Base-by-base conservation (phyloP, 2,329 filamentous ascomycete genomes). In the Curvularia hawaiiensis region DNA sequence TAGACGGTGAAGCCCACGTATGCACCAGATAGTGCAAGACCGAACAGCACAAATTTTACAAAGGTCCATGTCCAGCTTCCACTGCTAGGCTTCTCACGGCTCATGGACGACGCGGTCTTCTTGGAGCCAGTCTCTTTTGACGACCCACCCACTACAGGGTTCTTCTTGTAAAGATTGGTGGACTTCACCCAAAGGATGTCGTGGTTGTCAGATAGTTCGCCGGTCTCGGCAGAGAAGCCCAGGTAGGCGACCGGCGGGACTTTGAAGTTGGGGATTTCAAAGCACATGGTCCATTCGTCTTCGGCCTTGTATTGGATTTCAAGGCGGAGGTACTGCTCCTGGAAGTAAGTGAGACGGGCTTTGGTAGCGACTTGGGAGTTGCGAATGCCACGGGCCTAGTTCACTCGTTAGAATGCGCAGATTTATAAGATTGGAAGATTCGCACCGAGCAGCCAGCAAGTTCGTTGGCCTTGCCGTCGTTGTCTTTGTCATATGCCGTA, bases 201-300 rank as follows among this genome's bases (percentile, higher is more conserved):
- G 83, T 97, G 94, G 83, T 97, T 97, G 80, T 99, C 95, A 78
- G 88, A 92, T 65, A 99, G 86, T 81, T 99, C 94, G 72, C 95
- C 95, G 16, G 95, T 98, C 82, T 98, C 94, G 55, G 91, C 90
- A 68, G 86, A 84, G 79, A 89, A 86, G 62, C 86, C 86, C 6
- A 89, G 78, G 74, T 88, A 89, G 28, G 84, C 80, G 52, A 88
- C 84, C 10, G 83, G 80, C n/a, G 95, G 95, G 64, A 99, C 89
- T 69, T 90, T 88, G 69, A 88, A 83, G 56, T 83, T 76, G 38
- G 77, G 78, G 40, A 87, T 75, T 71, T 91, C 88, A 80, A 99
- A 99, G 84, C 95, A 99, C 58, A 88, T 82, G 61, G 88, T 88
- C 94, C 94, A 99, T 70, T 92, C 87, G 73, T 89, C 88, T 74